phyloP scores from a whole-genome alignment of 148 eudicot genomes.

The Rhododendron simsii region DNA sequence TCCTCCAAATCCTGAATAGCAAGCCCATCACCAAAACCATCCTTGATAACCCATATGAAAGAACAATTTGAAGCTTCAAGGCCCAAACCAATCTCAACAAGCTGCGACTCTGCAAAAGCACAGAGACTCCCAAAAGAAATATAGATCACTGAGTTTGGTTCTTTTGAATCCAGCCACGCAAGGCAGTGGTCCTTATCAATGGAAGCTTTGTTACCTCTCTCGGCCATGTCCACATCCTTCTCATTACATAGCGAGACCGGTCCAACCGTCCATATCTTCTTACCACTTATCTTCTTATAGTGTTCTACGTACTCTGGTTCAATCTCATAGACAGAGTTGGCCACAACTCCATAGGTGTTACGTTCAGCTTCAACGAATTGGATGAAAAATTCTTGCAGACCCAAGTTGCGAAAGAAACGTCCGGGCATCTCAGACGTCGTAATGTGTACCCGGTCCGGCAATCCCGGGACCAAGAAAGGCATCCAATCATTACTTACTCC shows the following conservation, averaged over 20 bases:
- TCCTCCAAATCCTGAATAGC: slow-evolving; percentile 7
- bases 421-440: not conserved
- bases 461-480: slow-evolving; percentile 8
- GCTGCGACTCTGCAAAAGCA: slow-evolving; percentile 13
- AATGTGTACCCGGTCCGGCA: not conserved
- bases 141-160: slow-evolving; percentile 13
- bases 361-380: slow-evolving; percentile 9
- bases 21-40: slow-evolving; percentile 1
- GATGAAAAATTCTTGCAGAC: slow-evolving; percentile 6
- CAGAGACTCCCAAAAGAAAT: slow-evolving; percentile 11
- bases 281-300: not conserved
- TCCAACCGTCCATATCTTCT: slow-evolving; percentile 12
- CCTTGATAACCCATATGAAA: slow-evolving; percentile 16
- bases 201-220: slow-evolving; percentile 4
- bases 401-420: slow-evolving; percentile 16
- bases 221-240: not conserved
- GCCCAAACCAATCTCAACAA: slow-evolving; percentile 18
- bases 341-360: slow-evolving; percentile 4
- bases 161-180: slow-evolving; percentile 12
- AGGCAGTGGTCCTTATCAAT: slow-evolving; percentile 6
- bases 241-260: not conserved
- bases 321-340: slow-evolving; percentile 4
- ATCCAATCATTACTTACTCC: not conserved
- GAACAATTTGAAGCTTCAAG: slow-evolving; percentile 5
- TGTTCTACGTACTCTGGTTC: slow-evolving; percentile 8